These are phyloP conservation scores for Talaromyces albobiverticillius DNA, from an alignment of 2,329 filamentous ascomycete genomes.

Conservation along the genomic window DNA sequence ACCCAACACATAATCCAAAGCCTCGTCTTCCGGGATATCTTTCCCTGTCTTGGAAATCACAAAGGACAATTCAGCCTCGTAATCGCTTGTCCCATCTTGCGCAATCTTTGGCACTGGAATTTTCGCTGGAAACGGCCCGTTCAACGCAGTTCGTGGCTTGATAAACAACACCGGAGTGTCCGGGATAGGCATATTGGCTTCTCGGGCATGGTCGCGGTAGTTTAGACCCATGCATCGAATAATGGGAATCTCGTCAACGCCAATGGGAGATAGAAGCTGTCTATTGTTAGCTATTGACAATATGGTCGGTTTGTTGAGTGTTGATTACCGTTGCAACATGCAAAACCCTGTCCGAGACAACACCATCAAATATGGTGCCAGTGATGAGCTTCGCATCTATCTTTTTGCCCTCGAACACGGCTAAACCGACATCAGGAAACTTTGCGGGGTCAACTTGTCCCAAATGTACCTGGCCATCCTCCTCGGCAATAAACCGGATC, in stretches of 20 bases:
- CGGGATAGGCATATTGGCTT: conserved; percentile 5
- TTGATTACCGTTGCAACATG: conserved; percentile 21
- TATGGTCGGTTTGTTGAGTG: conserved; percentile 2
- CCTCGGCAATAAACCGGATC: conserved; percentile 41
- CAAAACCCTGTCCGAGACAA: conserved; percentile 28
- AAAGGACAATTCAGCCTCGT: conserved; percentile 41
- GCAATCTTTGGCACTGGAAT: conserved; percentile 31
- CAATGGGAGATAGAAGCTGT: not conserved
- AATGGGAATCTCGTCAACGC: conserved; percentile 19
- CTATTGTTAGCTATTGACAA: not conserved
- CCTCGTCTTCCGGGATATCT: conserved; percentile 37
- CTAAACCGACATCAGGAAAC: conserved; percentile 36
- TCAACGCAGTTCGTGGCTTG: conserved; percentile 38
- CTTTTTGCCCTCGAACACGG: conserved; percentile 29
- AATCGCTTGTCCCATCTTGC: conserved; percentile 38
- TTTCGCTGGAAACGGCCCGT: conserved; percentile 28
- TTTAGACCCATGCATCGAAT: conserved; percentile 49
- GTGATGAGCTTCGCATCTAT: conserved; percentile 33
- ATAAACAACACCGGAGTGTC: not conserved
- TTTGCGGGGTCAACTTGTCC: conserved; percentile 35
- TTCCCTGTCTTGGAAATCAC: conserved; percentile 35
- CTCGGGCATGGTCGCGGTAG: conserved; percentile 27
- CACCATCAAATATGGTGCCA: conserved; percentile 35
- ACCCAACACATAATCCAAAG: conserved; percentile 40
- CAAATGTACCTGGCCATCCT: conserved; percentile 41